Evolutionary conservation across 2,329 filamentous ascomycete species (phyloP).

Genomic region (Chaetomiaceae sp.): DNA sequence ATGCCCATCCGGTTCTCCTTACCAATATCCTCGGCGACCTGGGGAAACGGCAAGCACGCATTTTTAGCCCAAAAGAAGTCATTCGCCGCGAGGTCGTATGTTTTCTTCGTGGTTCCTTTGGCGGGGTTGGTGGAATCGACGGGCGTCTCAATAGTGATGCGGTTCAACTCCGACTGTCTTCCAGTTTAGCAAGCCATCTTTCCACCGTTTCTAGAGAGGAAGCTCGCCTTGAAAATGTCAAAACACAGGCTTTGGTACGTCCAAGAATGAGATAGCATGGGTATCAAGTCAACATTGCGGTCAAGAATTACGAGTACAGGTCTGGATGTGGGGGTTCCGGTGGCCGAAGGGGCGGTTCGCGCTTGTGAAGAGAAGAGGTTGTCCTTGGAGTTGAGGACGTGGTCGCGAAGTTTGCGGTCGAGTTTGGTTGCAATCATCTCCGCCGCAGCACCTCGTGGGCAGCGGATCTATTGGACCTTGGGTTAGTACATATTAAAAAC

Average conservation of each 20-base stretch:
- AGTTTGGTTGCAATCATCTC: conserved; percentile 93
- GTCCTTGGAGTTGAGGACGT: conserved; percentile 95
- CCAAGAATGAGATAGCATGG: conserved; percentile 95
- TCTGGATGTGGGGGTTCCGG: conserved; percentile 65
- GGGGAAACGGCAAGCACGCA: conserved; percentile 83
- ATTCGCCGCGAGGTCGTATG: conserved; percentile 81
- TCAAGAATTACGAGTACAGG: conserved; percentile 92
- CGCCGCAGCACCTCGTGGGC: conserved; percentile 85
- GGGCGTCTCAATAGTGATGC: conserved; percentile 85
- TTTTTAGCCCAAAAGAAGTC: conserved; percentile 98
- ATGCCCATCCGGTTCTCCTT: neutral
- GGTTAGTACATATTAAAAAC: conserved; percentile 3
- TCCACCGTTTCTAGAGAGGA: no score
- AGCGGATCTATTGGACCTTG: conserved; percentile 43
- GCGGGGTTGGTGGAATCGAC: conserved; percentile 71
- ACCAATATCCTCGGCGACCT: conserved; percentile 81
- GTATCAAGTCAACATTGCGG: conserved; percentile 89
- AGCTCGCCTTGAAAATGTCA: conserved; percentile 44
- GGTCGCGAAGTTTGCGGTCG: conserved; percentile 91
- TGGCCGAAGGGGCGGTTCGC: conserved; percentile 52
- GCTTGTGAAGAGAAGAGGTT: conserved; percentile 73
- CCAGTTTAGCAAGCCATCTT: conserved; percentile 59
- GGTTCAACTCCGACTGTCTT: conserved; percentile 69
- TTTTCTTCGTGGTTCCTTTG: conserved; percentile 75
- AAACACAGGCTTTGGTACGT: conserved; percentile 79